Evolutionary conservation across 331 rosid species (phyloP), one percentile per base, ranked within the genome.

Genomic region (Ulmus americana): DNA sequence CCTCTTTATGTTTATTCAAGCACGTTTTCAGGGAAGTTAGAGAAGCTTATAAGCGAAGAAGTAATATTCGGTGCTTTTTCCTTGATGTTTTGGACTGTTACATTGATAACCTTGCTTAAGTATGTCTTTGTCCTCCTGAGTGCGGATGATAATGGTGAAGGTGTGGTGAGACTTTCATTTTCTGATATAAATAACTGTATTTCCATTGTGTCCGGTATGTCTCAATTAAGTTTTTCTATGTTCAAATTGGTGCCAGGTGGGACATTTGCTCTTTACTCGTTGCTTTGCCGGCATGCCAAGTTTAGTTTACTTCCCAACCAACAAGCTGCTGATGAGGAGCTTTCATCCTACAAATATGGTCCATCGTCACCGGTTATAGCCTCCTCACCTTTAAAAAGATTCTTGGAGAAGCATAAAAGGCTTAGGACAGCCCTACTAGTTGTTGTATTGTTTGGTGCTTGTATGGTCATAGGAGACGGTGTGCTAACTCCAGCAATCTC

Each of bases 121-220:
- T 92, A 92, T 8, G 86, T 92, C 62, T 80, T 88, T 63, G 80
- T 86, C 71, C 42, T 92, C 39, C 77, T 88, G 86, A 86, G 95
- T 69, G 98, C 96, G 7, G 96, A 88, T 67, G 98, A 92, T 74
- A 92, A 77, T 3, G 87, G 95, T 8, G 98, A 92, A 92, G 98
- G 98, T 92, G 72, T 64, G 75, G 46, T 45, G 39, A 61, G 67
- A 13, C 16, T 41, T 64, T 8, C 9, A 48, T 2, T 48, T 48
- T 48, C 6, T 12, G 6, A 57, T 50, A 50, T 15, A 6, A n/a
- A 15, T n/a, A 51, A 12, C 14, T 51, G 16, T 51, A 43, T 38
- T 13, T 52, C 13, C 65, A 13, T 4, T 59, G 41, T 55, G 62
- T 40, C 10, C 11, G 64, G 60, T 10, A 35, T 62, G 79, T 63